Evolutionary conservation across 306 rosid species (phyloP).

Genomic region (Macrotyloma uniflorum): DNA sequence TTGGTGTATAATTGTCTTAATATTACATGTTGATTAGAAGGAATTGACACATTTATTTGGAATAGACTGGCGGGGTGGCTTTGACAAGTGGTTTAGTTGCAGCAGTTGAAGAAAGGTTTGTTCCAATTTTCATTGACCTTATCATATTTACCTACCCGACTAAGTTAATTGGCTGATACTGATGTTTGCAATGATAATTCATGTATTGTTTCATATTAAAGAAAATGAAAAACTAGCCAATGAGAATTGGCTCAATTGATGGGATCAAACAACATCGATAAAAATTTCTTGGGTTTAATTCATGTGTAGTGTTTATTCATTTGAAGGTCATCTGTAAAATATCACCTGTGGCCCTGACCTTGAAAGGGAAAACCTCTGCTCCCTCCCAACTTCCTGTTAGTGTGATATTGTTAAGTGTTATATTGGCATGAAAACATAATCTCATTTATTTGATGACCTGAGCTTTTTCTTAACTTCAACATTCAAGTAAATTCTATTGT

Average conservation of each 20-base stretch:
- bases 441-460: constrained; percentile 12
- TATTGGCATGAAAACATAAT: constrained; percentile 9
- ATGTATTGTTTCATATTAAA: neutral
- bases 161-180: constrained; percentile 24
- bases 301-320: constrained; percentile 3
- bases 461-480: neutral
- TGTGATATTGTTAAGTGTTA: constrained; percentile 7
- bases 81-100: constrained; percentile 82
- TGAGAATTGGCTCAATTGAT: neutral
- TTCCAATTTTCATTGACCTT: constrained; percentile 31
- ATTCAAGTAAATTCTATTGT: neutral
- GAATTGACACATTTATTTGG: constrained; percentile 43
- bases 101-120: constrained; percentile 93
- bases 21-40: constrained; percentile 35
- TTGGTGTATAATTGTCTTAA: constrained; percentile 30
- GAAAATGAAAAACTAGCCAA: neutral
- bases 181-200: constrained; percentile 17
- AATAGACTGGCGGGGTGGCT: constrained; percentile 91
- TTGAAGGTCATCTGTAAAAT: neutral
- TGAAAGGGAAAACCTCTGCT: neutral
- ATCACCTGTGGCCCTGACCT: neutral
- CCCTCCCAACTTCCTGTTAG: neutral
- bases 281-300: constrained; percentile 8
- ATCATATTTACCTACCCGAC: constrained; percentile 4
- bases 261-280: neutral